Evolutionary conservation across 768 basidiomycete species (phyloP).

Genomic region (Psilocybe azurescens): DNA sequence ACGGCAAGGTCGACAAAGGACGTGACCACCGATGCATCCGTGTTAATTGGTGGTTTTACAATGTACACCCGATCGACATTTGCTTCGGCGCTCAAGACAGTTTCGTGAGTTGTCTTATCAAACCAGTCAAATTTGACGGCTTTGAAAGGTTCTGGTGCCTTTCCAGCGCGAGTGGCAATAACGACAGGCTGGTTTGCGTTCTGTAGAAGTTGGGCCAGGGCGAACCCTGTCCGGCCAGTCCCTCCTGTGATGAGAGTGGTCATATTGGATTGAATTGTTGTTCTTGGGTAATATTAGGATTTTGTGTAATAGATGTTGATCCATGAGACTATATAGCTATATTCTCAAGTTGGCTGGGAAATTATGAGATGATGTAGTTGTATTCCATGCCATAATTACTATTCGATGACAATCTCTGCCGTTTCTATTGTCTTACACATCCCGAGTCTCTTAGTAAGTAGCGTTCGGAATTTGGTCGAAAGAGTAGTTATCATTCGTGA

Average conservation of each 20-base stretch:
- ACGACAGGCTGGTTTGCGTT: slow-evolving; percentile 26
- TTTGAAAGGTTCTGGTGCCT: slow-evolving; percentile 28
- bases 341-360: too few species aligned
- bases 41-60: slow-evolving; percentile 16
- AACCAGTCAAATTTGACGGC: slow-evolving; percentile 31
- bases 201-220: slow-evolving; percentile 28
- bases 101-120: slow-evolving; percentile 32
- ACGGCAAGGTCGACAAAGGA: slow-evolving; percentile 33
- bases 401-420: too few species aligned
- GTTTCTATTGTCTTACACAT: too few species aligned
- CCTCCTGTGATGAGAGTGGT: slow-evolving; percentile 38
- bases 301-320: background rate
- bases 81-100: slow-evolving; percentile 28
- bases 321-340: too few species aligned
- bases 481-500: too few species aligned
- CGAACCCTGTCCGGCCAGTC: slow-evolving; percentile 33
- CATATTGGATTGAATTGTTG: slow-evolving; percentile 21
- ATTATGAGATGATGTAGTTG: too few species aligned
- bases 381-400: too few species aligned
- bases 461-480: too few species aligned
- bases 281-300: too few species aligned
- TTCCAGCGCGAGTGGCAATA: slow-evolving; percentile 29
- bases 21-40: slow-evolving; percentile 23
- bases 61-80: slow-evolving; percentile 27
- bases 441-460: too few species aligned